Evolutionary conservation across 1,139 yeast genomes (phyloP), one percentile per base, ranked within the genome.

Genomic region (Yamadazyma atmosphaerica): DNA sequence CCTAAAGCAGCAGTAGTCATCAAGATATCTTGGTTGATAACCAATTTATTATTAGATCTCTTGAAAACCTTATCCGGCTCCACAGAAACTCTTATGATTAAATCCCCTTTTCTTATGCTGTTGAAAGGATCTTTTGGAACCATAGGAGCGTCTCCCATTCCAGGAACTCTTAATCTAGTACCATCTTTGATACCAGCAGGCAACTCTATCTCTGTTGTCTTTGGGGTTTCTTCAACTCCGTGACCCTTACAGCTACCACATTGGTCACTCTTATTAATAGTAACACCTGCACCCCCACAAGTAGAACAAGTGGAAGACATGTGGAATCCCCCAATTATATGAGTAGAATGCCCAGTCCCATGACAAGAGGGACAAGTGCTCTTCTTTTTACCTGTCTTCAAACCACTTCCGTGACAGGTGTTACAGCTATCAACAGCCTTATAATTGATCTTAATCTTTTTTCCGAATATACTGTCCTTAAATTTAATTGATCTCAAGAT

Each of bases 1-100:
- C 99, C 99, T 35, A 92, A 71, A 0, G 96, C 92, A 2, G 98
- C 98, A 0, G 98, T 92, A 1, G 98, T 92, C 82, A 89, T 86
- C 35, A 94, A 84, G 39, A 92, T 81, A 33, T 79, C 79, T 37
- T 83, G 80, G 26, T 73, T 69, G 53, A 80, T 75, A 41, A 85
- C 61, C 45, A 92, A 73, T 53, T 85, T 80, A 43, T 76, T 71
- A 32, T 85, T 85, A 26, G 69, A 71, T 38, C 96, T 76, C 35
- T 72, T 68, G 63, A 90, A 92, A 25, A 71, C 63, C 23, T 82
- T 74, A 57, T 92, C 97, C 23, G 82, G 81, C 49, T 76, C 72
- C 18, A 92, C 95, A 50, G 81, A 79, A 34, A 92, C 78, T 50
- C 96, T 75, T 17, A 94, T 81, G 46, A 85, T 81, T 58, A 92